phyloP scores from a whole-genome alignment of 1,139 yeast species.

The Kodamaea anthophila region DNA sequence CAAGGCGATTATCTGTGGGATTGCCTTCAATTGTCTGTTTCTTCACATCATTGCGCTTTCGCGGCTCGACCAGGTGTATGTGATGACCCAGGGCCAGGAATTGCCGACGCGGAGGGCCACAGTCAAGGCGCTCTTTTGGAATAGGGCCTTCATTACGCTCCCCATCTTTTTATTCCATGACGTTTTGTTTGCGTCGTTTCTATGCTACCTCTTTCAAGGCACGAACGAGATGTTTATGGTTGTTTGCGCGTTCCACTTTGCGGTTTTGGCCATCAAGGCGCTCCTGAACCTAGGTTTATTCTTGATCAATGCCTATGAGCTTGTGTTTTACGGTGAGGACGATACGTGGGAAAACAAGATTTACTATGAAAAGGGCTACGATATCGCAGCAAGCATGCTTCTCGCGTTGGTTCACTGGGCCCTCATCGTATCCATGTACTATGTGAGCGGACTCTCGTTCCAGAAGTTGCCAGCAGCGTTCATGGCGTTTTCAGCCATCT shows the following conservation, averaged over 20 bases:
- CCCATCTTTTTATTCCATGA: slow-evolving; percentile 44
- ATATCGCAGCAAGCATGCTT: slow-evolving; percentile 46
- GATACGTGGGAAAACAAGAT: slow-evolving; percentile 70
- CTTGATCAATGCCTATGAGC: slow-evolving; percentile 52
- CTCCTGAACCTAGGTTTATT: slow-evolving; percentile 44
- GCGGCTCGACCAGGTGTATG: slow-evolving; percentile 52
- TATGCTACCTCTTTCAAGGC: slow-evolving; percentile 52
- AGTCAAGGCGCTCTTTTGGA: no score
- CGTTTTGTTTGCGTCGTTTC: slow-evolving; percentile 44
- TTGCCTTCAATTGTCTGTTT: slow-evolving; percentile 52
- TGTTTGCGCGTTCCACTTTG: slow-evolving; percentile 71
- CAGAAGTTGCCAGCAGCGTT: no score
- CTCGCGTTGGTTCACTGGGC: no score
- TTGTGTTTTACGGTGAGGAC: slow-evolving; percentile 29
- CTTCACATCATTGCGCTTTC: slow-evolving; percentile 72
- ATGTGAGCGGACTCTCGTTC: no score
- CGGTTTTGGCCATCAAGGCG: slow-evolving; percentile 55
- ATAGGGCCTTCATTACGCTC: slow-evolving; percentile 26
- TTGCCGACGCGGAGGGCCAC: slow-evolving; percentile 24
- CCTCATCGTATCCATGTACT: no score
- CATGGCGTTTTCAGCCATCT: no score
- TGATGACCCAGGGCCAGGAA: slow-evolving; percentile 29
- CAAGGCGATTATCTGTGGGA: slow-evolving; percentile 35
- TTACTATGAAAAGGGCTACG: slow-evolving; percentile 52
- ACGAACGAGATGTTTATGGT: slow-evolving; percentile 44